Conservation (phyloP, 1,139 yeast genomes). For the Candida tropicalis region DNA sequence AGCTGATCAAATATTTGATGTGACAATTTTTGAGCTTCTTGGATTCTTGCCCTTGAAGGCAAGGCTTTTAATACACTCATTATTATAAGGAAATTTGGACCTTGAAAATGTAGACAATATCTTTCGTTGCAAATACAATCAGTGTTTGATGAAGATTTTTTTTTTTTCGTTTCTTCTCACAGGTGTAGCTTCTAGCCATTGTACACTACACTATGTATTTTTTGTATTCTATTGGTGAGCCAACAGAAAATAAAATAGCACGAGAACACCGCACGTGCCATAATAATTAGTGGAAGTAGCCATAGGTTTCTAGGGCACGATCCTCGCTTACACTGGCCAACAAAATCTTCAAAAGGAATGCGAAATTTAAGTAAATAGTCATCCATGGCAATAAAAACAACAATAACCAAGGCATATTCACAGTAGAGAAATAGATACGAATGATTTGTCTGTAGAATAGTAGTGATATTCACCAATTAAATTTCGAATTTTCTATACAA, state of each 20-base stretch:
- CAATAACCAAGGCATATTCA: no score
- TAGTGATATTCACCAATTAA: no score
- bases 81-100: neutral
- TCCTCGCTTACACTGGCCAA: no score
- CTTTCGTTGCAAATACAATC: neutral
- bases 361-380: no score
- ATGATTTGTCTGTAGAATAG: no score
- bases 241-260: neutral
- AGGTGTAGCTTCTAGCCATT: neutral
- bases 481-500: no score
- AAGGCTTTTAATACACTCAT: constrained; percentile 21
- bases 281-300: no score
- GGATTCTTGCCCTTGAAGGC: constrained; percentile 32
- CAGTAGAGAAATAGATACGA: neutral
- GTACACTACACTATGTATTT: neutral
- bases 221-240: constrained; percentile 1
- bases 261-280: neutral
- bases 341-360: no score
- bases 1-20: constrained; percentile 36
- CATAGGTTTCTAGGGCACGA: no score
- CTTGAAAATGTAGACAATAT: neutral
- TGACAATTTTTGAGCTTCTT: constrained; percentile 31
- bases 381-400: neutral
- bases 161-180: neutral
- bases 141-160: neutral